Conservation (phyloP, 352 stramenopile species). For the Globisporangium heterothallicum region DNA sequence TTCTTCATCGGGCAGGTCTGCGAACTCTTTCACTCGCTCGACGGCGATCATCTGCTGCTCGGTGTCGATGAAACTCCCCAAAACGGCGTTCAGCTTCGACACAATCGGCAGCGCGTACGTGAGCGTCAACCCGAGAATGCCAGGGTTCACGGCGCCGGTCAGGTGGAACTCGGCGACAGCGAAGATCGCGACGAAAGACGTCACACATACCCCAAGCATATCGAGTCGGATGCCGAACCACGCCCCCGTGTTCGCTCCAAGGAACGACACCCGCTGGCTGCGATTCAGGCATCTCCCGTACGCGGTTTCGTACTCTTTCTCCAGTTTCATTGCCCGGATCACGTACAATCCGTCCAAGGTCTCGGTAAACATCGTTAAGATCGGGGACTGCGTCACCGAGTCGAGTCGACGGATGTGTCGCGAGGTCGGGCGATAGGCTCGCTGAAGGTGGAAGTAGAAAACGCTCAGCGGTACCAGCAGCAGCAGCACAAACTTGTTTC, state of each 20-base stretch:
- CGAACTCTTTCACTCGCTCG: slow-evolving; percentile 86
- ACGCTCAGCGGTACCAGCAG: slow-evolving; percentile 66
- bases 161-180: slow-evolving; percentile 67
- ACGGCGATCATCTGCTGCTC: slow-evolving; percentile 91
- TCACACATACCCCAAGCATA: slow-evolving; percentile 75
- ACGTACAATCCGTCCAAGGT: slow-evolving; percentile 66
- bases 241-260: slow-evolving; percentile 55
- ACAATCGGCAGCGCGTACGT: slow-evolving; percentile 88
- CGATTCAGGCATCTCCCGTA: slow-evolving; percentile 50
- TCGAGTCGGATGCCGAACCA: slow-evolving; percentile 87
- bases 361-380: slow-evolving; percentile 67
- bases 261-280: slow-evolving; percentile 77
- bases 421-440: slow-evolving; percentile 61
- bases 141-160: slow-evolving; percentile 48
- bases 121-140: slow-evolving; percentile 85
- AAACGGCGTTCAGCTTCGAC: slow-evolving; percentile 78
- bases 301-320: slow-evolving; percentile 29
- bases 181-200: slow-evolving; percentile 73
- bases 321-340: slow-evolving; percentile 48
- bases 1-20: slow-evolving; percentile 45
- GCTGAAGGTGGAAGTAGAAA: slow-evolving; percentile 66
- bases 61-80: slow-evolving; percentile 83
- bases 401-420: slow-evolving; percentile 70
- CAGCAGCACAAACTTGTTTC: slow-evolving; percentile 66
- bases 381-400: slow-evolving; percentile 64